Base-by-base conservation (phyloP, 2,329 filamentous ascomycete genomes). In the Botrytis pseudocinerea region DNA sequence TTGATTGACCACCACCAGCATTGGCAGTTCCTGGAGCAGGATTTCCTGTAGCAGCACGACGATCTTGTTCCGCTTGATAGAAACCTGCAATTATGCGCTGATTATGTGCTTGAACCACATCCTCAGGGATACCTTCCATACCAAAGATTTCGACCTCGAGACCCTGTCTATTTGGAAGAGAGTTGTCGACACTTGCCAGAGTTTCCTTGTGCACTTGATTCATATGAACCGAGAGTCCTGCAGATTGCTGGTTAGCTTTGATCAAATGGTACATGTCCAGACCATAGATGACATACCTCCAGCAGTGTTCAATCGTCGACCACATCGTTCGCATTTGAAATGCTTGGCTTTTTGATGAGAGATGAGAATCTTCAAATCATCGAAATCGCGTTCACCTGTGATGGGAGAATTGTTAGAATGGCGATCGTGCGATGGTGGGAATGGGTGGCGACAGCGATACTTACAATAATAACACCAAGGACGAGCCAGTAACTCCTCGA, bases 301-400 rank as follows among this genome's bases (percentile, higher is more conserved):
- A 60, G 95, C 95, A 1, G 96, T 99, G 81, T 97, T 98, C 72
- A 99, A 84, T 77, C 95, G 88, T 76, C 96, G 90, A 70, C 91
- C 91, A 82, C 96, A 99, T 84, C 92, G 87, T 79, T 97, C 93
- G 84, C 96, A 99, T 83, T 97, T 98, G 87, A 97, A 98, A 83
- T 99, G 96, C 84, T 98, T 98, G n/a, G 95, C 95, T 82, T 98
- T 98, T 81, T 98, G 96, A 83, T 99, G 96, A 73, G 93, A 95
- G 78, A 97, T 97, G 76, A 99, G 90, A 78, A 98, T 94, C 86
- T 97, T 98, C 64, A 97, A 83, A 82, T 99, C 96, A 82, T 98
- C 95, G 82, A 98, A 99, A 84, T 98, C 95, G 85, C 95, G 93
- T 84, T 99, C 96, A 83, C 89, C 89, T 91, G 72, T n/a, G n/a